These are phyloP conservation scores for Tylopilus subfusipes DNA, from an alignment of 768 basidiomycete genomes.

Conservation along the genomic window DNA sequence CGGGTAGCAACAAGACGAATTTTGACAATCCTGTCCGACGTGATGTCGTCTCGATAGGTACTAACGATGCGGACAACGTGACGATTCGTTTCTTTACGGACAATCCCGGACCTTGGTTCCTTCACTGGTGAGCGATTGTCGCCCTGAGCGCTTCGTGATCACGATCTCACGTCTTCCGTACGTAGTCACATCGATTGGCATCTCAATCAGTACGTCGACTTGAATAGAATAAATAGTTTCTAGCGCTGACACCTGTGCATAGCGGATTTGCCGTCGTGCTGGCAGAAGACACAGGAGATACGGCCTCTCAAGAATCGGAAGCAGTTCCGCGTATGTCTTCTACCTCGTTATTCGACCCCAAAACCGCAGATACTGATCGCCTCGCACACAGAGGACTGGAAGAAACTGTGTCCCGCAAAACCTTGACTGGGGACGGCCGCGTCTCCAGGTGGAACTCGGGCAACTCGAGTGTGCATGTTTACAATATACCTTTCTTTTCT, in stretches of 20 bases:
- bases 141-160: no score
- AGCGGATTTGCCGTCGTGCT: neutral
- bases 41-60: slow-evolving; percentile 28
- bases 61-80: slow-evolving; percentile 38
- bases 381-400: neutral
- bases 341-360: neutral
- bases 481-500: no score
- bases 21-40: slow-evolving; percentile 34
- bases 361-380: neutral
- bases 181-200: neutral
- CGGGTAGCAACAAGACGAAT: slow-evolving; percentile 19
- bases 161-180: neutral
- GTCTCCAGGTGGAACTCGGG: neutral
- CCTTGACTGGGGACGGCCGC: neutral
- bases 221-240: neutral
- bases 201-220: neutral
- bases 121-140: neutral
- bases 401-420: neutral
- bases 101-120: neutral
- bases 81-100: slow-evolving; percentile 60
- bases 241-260: neutral
- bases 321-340: slow-evolving; percentile 18
- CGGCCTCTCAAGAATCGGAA: slow-evolving; percentile 1
- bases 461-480: no score
- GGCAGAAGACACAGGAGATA: slow-evolving; percentile 6